Evolutionary conservation across 2,329 filamentous ascomycete species (phyloP).

Genomic region (Trichoderma arundinaceum): DNA sequence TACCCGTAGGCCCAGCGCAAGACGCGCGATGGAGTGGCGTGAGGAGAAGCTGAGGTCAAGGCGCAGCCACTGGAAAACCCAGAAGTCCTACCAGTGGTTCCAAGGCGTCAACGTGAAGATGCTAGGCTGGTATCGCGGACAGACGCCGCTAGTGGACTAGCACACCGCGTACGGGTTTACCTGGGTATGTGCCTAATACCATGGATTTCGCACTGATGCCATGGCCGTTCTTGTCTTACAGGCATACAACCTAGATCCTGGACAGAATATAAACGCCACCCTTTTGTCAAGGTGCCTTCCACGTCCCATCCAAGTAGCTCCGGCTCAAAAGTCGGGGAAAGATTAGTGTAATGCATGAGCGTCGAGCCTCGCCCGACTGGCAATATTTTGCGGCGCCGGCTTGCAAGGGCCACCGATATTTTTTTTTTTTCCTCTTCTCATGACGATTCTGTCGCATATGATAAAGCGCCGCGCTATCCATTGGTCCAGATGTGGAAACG

Average conservation of each 20-base stretch:
- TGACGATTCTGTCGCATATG: slow-evolving; percentile 5
- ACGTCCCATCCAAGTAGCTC: neutral
- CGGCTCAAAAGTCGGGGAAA: neutral
- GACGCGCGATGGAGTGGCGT: neutral
- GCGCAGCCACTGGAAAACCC: neutral
- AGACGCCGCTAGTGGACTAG: no score
- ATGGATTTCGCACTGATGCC: neutral
- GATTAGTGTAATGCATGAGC: neutral
- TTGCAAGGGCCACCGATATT: neutral
- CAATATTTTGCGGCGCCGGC: slow-evolving; percentile 8
- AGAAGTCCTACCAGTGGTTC: neutral
- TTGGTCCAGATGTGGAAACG: neutral
- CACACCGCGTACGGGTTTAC: no score
- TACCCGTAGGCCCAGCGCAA: neutral
- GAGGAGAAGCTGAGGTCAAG: slow-evolving; percentile 5
- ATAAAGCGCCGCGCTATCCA: neutral
- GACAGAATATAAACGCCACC: slow-evolving; percentile 14
- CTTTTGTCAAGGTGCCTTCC: neutral
- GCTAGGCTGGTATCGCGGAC: neutral
- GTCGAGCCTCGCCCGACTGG: slow-evolving; percentile 3
- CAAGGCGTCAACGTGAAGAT: neutral
- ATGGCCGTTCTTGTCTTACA: neutral
- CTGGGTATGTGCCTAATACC: neutral
- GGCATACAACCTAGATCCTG: slow-evolving; percentile 9
- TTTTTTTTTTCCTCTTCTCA: neutral